These are phyloP conservation scores for Lasiodiplodia citricola DNA, from an alignment of 2,329 filamentous ascomycete genomes.

Conservation along the genomic window DNA sequence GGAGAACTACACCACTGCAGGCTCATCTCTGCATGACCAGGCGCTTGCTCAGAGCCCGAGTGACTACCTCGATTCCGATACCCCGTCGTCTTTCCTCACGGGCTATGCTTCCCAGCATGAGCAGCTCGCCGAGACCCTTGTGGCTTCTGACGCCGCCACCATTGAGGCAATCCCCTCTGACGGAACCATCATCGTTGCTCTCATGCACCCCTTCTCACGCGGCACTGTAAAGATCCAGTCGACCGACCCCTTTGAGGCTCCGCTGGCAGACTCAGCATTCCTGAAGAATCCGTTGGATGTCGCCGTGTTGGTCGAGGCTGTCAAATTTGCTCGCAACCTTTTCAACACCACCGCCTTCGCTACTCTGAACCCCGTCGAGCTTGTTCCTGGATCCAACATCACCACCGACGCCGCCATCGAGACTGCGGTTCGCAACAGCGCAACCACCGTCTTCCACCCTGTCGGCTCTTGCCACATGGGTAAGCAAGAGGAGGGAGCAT, in stretches of 20 bases:
- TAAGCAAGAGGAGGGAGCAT: conserved; percentile 35
- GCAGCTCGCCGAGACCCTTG: conserved; percentile 15
- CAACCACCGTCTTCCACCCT: conserved; percentile 39
- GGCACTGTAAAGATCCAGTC: conserved; percentile 34
- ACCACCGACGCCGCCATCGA: conserved; percentile 35
- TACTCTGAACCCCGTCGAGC: conserved; percentile 34
- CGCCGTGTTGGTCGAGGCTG: conserved; percentile 33
- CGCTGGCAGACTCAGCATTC: conserved; percentile 25
- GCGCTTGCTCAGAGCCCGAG: not conserved
- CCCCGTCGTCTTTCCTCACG: not conserved
- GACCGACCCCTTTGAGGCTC: conserved; percentile 13
- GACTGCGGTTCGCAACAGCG: conserved; percentile 28
- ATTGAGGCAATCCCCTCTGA: conserved; percentile 16
- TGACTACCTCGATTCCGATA: conserved; percentile 6
- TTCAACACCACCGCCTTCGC: conserved; percentile 28
- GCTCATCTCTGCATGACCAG: conserved; percentile 3
- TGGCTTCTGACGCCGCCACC: conserved; percentile 13
- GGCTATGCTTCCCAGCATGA: conserved; percentile 10
- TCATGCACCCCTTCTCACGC: conserved; percentile 33
- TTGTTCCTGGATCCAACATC: conserved; percentile 32
- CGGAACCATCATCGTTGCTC: conserved; percentile 9
- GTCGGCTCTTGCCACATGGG: conserved; percentile 38
- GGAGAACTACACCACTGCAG: conserved; percentile 14
- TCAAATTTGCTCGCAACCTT: conserved; percentile 32
- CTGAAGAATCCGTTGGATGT: conserved; percentile 35